These are phyloP conservation scores for Colletotrichum chrysophilum DNA, from an alignment of 2,329 filamentous ascomycete genomes.

Conservation along the genomic window DNA sequence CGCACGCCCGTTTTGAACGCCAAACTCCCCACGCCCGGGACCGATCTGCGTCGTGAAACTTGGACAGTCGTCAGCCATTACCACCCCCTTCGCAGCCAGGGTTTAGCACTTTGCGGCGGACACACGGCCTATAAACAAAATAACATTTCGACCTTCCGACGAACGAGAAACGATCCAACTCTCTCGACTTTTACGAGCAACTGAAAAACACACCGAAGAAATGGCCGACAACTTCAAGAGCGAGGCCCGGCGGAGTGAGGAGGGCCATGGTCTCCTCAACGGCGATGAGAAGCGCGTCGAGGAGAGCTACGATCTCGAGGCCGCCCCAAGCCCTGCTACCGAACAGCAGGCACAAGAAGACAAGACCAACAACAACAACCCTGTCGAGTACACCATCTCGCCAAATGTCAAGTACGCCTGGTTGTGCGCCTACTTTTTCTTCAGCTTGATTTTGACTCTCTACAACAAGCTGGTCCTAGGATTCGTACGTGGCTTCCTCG, in stretches of 20 bases:
- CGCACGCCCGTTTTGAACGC: constrained; percentile 9
- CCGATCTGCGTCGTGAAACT: constrained; percentile 18
- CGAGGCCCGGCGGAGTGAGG: constrained; percentile 21
- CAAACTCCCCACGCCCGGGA: constrained; percentile 10
- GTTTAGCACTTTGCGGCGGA: background rate
- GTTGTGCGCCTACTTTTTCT: constrained; percentile 57
- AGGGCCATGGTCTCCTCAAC: constrained; percentile 23
- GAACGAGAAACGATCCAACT: background rate
- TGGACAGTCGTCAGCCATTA: constrained; percentile 9
- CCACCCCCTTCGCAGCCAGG: background rate
- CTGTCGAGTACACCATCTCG: constrained; percentile 47
- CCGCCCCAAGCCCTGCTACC: constrained; percentile 6
- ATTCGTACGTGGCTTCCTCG: constrained; percentile 39
- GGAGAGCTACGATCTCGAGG: constrained; percentile 23
- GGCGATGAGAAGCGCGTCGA: constrained; percentile 23
- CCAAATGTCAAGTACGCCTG: constrained; percentile 53
- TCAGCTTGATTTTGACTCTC: constrained; percentile 54
- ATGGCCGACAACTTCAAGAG: constrained; percentile 24
- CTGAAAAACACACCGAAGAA: background rate
- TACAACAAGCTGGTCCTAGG: constrained; percentile 65
- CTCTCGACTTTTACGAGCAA: background rate
- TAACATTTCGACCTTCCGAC: constrained; percentile 1
- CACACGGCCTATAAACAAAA: constrained; percentile 15
- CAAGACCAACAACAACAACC: constrained; percentile 5
- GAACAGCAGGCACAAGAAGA: constrained; percentile 9